These are phyloP conservation scores for Glycine soja DNA, from an alignment of 306 rosid genomes.

Conservation along the genomic window DNA sequence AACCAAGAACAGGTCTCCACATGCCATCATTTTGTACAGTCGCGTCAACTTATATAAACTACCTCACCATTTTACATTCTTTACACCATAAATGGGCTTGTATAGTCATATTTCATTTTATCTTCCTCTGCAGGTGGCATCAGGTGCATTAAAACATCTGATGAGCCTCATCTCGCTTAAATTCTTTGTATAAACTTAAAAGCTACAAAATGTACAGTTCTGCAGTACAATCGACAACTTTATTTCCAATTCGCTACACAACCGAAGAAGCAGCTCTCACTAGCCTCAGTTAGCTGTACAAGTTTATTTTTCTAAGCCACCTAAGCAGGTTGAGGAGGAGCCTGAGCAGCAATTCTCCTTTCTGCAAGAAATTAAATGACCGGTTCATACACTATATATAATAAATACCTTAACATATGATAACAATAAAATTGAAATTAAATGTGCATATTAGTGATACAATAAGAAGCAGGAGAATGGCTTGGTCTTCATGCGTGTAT, in stretches of 20 bases:
- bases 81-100: conserved; percentile 69
- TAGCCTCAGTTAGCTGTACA: conserved; percentile 99
- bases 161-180: conserved; percentile 46
- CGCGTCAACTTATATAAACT: conserved; percentile 57
- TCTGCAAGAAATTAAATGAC: conserved; percentile 60
- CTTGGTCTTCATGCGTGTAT: not conserved
- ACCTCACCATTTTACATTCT: conserved; percentile 70
- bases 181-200: conserved; percentile 77
- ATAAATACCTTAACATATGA: not conserved
- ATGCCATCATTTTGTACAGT: conserved; percentile 84
- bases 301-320: conserved; percentile 63
- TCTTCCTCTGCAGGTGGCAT: conserved; percentile 59
- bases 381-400: conserved; percentile 13
- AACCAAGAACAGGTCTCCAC: conserved; percentile 69
- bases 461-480: not conserved
- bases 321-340: conserved; percentile 78
- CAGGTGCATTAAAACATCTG: conserved; percentile 65
- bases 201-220: conserved; percentile 94
- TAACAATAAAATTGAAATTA: not conserved
- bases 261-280: conserved; percentile 58
- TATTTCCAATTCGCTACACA: conserved; percentile 60
- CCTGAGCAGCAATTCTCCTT: conserved; percentile 95
- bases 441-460: not conserved
- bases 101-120: conserved; percentile 55
- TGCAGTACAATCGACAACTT: conserved; percentile 72